These are phyloP conservation scores for Candida peoriensis DNA, from an alignment of 805 yeast species.

Conservation along the genomic window DNA sequence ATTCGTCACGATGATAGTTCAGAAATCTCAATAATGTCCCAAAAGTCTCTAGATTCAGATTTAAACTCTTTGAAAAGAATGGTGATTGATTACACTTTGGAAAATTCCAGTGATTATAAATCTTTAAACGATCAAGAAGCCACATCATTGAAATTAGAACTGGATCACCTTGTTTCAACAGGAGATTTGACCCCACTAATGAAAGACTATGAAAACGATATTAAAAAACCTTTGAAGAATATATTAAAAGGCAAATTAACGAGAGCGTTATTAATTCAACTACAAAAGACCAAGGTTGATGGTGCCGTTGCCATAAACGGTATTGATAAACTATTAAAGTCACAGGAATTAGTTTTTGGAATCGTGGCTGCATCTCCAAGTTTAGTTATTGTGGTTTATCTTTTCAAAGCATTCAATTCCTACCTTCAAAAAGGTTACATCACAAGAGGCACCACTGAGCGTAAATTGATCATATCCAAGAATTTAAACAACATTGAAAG, in stretches of 20 bases:
- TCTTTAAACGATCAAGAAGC: conserved; percentile 14
- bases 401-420: conserved; percentile 26
- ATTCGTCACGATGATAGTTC: conserved; percentile 79
- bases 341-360: conserved; percentile 94
- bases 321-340: conserved; percentile 79
- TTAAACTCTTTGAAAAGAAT: conserved; percentile 77
- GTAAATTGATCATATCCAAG: conserved; percentile 32
- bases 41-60: conserved; percentile 74
- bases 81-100: conserved; percentile 68
- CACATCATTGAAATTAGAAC: conserved; percentile 22
- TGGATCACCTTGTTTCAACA: conserved; percentile 47
- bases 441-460: conserved; percentile 10
- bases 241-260: conserved; percentile 63
- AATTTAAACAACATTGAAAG: conserved; percentile 56
- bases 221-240: conserved; percentile 63
- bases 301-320: conserved; percentile 88
- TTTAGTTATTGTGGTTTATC: conserved; percentile 48
- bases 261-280: conserved; percentile 76
- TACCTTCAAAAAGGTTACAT: conserved; percentile 34
- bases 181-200: conserved; percentile 82
- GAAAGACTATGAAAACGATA: conserved; percentile 73
- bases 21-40: conserved; percentile 71
- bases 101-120: conserved; percentile 24
- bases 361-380: conserved; percentile 86
- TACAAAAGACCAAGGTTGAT: conserved; percentile 96